phyloP scores from a whole-genome alignment of 2,329 filamentous ascomycete species.

The Colletotrichum tanaceti region DNA sequence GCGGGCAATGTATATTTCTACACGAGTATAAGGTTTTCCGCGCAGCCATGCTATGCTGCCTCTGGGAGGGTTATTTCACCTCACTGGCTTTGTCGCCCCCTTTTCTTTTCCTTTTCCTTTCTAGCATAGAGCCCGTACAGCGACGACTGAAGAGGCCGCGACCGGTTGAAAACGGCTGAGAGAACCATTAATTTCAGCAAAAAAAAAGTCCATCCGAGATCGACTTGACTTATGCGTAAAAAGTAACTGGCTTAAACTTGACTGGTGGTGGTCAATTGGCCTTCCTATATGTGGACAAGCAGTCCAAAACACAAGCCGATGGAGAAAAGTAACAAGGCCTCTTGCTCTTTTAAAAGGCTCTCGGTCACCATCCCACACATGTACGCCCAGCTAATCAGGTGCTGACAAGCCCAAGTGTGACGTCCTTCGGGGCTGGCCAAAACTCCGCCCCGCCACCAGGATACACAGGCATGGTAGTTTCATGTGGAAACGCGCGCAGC shows the following conservation, averaged over 20 bases:
- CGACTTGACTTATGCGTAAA: background rate
- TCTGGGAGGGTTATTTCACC: background rate
- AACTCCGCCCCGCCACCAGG: background rate
- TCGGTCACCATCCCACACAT: too few species aligned
- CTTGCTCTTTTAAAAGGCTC: background rate
- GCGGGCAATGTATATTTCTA: constrained; percentile 11
- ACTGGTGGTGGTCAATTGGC: too few species aligned
- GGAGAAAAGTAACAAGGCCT: background rate
- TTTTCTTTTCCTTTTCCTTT: background rate
- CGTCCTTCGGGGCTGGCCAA: background rate
- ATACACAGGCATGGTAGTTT: background rate
- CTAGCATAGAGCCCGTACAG: background rate
- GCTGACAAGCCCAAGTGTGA: background rate
- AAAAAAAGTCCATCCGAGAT: background rate
- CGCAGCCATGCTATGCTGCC: background rate
- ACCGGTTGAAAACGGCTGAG: background rate
- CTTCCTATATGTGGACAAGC: too few species aligned
- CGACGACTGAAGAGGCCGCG: background rate
- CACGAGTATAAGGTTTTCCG: constrained; percentile 15
- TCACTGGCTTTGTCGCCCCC: too few species aligned
- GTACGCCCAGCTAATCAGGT: too few species aligned
- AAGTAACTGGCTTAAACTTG: too few species aligned
- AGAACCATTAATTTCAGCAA: background rate
- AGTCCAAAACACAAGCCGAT: background rate
- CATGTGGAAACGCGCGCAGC: background rate